Base-by-base conservation (phyloP, 495 filamentous ascomycete genomes). In the Aspergillus mulundensis region DNA sequence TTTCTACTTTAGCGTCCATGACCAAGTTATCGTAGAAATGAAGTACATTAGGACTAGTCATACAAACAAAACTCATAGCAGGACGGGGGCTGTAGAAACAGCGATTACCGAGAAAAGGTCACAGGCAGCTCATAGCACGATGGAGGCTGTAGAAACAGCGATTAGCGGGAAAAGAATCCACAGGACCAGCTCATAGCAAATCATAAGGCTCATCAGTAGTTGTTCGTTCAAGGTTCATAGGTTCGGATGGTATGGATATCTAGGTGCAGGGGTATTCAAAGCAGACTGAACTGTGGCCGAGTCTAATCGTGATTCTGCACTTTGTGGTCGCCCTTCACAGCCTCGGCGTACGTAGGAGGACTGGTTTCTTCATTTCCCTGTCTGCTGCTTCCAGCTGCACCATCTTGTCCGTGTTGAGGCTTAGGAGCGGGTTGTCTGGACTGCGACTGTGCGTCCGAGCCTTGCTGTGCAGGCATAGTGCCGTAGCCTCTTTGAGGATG, bases 321-420 rank as follows among this genome's bases (percentile, higher is more conserved):
- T 79, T 97, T 97, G 66, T 95, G 66, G 67, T 96, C 92, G 12
- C 90, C 91, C 67, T 83, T 85, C 34, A 95, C 86, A 34, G 90
- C 90, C 73, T 94, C 88, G 41, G 86, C 85, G 73, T 95, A 95
- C 20, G 86, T 89, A 30, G 90, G 90, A 44, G 90, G 89, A 15
- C 63, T 69, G 40, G 67, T 55, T 44, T 64, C 71, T 21, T 64
- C 58, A 20, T 69, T 63, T 23, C 53, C 66, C 50, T 68, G 65
- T 40, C 69, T 71, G 49, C 70, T 75, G 42, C 60, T 70, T 21
- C 64, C 67, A n/a, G 49, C 60, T 45, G 41, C 25, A 50, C 25
- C 25, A 28, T 38, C 39, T 16, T 66, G 58, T 47, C 62, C 63
- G 41, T 55, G 60, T 53, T 53, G 68, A 46, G 59, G 66, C 56